Conservation (phyloP, 805 yeast genomes). For the Candida multigemmis region DNA sequence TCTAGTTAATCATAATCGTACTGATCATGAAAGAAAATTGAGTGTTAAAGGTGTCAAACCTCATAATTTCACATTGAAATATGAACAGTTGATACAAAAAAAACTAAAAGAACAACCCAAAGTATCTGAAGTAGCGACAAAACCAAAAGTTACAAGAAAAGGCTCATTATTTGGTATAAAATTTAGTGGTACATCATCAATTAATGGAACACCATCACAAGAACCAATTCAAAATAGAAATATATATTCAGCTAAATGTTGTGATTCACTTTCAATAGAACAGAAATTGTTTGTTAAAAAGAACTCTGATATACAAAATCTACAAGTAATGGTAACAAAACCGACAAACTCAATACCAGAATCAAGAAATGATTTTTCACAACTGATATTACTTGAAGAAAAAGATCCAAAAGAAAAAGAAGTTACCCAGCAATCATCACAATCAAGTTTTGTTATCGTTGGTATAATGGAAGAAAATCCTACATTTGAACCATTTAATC, state of each 20-base stretch:
- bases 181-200: constrained; percentile 13
- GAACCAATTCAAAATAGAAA: constrained; percentile 5
- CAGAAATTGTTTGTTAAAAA: constrained; percentile 21
- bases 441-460: constrained; percentile 24
- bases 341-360: constrained; percentile 14
- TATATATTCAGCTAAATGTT: constrained; percentile 22
- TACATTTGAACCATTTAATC: constrained; percentile 29
- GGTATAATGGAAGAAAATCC: constrained; percentile 30
- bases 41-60: constrained; percentile 19
- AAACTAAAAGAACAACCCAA: constrained; percentile 20
- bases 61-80: constrained; percentile 29
- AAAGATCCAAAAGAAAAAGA: neutral
- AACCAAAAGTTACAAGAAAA: constrained; percentile 17
- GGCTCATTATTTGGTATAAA: constrained; percentile 32
- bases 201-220: constrained; percentile 6
- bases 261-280: constrained; percentile 23
- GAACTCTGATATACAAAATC: constrained; percentile 18
- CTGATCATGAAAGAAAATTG: constrained; percentile 22
- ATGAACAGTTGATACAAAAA: constrained; percentile 30
- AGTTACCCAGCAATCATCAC: constrained; percentile 8
- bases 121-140: constrained; percentile 6
- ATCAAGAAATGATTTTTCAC: constrained; percentile 15
- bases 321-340: constrained; percentile 26
- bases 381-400: constrained; percentile 1
- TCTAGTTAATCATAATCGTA: constrained; percentile 18